Evolutionary conservation across 106 monocot genomes (phyloP).

Genomic region (Hemerocallis citrina): DNA sequence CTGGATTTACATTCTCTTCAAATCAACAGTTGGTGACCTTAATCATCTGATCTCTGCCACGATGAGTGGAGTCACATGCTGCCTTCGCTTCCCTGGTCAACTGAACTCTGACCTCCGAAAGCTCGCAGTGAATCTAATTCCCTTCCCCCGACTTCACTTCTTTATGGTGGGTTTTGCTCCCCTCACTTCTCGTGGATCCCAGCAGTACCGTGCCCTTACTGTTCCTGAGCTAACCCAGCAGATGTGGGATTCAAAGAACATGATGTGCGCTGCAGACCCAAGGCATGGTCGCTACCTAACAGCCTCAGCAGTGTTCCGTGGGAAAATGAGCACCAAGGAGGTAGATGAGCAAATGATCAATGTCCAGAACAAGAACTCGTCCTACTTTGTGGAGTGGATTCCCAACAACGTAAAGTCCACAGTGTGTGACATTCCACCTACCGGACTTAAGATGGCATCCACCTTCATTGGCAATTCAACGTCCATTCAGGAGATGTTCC

Average conservation of each 20-base stretch:
- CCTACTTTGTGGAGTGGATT: constrained; percentile 64
- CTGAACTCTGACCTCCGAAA: constrained; percentile 19
- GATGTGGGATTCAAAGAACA: constrained; percentile 77
- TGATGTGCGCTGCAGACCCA: constrained; percentile 69
- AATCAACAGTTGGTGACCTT: constrained; percentile 19
- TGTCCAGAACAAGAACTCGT: constrained; percentile 61
- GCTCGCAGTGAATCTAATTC: constrained; percentile 17
- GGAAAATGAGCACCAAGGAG: constrained; percentile 58
- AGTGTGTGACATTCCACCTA: constrained; percentile 4
- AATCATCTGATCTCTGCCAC: constrained; percentile 17
- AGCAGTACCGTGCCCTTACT: constrained; percentile 57
- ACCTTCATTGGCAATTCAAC: constrained; percentile 4
- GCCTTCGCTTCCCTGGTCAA: constrained; percentile 20
- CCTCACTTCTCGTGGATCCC: constrained; percentile 19
- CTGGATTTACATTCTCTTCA: too few species aligned
- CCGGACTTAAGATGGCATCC: neutral
- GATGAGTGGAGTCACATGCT: constrained; percentile 18
- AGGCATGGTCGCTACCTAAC: constrained; percentile 61
- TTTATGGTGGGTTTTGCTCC: constrained; percentile 20
- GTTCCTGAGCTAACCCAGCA: constrained; percentile 64
- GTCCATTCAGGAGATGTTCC: constrained; percentile 38
- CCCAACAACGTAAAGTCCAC: constrained; percentile 30
- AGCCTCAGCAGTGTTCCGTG: constrained; percentile 61
- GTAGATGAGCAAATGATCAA: constrained; percentile 61
- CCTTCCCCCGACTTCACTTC: constrained; percentile 19